phyloP scores from a whole-genome alignment of 441 rosid genomes.

The Arabidopsis hybrid region DNA sequence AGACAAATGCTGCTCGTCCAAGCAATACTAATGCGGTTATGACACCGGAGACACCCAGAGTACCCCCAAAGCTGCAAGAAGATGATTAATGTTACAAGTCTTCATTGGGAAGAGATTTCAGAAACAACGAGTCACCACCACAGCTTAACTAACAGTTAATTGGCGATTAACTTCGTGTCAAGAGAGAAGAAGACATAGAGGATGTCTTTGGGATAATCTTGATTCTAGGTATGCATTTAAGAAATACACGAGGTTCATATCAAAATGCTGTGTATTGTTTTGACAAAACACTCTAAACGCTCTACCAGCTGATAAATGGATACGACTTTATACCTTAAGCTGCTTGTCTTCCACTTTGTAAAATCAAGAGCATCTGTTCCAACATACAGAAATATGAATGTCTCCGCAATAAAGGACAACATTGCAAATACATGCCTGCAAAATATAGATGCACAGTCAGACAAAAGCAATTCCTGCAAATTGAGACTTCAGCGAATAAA shows the following conservation, averaged over 20 bases:
- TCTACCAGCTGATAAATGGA: background rate
- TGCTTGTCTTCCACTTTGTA: constrained; percentile 81
- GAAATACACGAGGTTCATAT: constrained; percentile 9
- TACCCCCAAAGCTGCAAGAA: constrained; percentile 59
- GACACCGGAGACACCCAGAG: constrained; percentile 57
- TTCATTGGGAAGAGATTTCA: constrained; percentile 13
- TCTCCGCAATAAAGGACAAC: constrained; percentile 91
- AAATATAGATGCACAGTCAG: constrained; percentile 20
- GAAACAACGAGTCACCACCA: background rate
- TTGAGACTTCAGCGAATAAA: background rate
- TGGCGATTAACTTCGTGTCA: too few relatives aligned
- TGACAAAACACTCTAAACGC: background rate
- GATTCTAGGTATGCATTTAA: too few relatives aligned
- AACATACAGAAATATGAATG: constrained; percentile 88
- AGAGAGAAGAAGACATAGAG: too few relatives aligned
- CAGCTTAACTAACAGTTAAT: background rate
- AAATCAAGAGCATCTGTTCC: constrained; percentile 95
- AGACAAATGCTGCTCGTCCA: constrained; percentile 88
- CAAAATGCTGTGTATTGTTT: background rate
- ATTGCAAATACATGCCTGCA: constrained; percentile 84
- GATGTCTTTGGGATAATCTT: too few relatives aligned
- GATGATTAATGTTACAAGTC: background rate
- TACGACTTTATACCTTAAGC: constrained; percentile 58
- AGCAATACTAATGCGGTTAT: constrained; percentile 60
- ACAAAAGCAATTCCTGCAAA: background rate